These are phyloP conservation scores for Camellia japonica DNA, from an alignment of 148 eudicot species.

Conservation along the genomic window DNA sequence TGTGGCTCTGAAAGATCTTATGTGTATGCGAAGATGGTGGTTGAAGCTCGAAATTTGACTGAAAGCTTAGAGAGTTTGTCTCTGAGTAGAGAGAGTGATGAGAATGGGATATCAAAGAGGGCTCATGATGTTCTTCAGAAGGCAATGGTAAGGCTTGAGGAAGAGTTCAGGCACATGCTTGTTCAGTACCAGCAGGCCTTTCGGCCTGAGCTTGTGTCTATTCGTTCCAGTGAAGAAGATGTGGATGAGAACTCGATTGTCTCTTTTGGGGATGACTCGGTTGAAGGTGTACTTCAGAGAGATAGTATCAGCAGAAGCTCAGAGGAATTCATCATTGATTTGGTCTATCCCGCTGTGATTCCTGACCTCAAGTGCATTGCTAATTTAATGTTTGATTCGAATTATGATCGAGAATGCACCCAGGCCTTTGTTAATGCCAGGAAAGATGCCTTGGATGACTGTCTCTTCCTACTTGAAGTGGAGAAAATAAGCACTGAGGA, in stretches of 20 bases:
- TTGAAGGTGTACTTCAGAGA: slow-evolving; percentile 45
- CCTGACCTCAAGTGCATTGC: slow-evolving; percentile 67
- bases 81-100: slow-evolving; percentile 34
- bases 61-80: slow-evolving; percentile 47
- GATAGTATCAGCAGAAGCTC: slow-evolving; percentile 47
- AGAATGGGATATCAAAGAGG: slow-evolving; percentile 35
- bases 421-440: slow-evolving; percentile 56
- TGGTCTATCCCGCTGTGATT: slow-evolving; percentile 56
- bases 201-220: slow-evolving; percentile 60
- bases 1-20: slow-evolving; percentile 52
- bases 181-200: slow-evolving; percentile 66
- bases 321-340: slow-evolving; percentile 50
- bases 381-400: slow-evolving; percentile 59
- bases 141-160: slow-evolving; percentile 73
- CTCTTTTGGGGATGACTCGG: slow-evolving; percentile 60
- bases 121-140: slow-evolving; percentile 73
- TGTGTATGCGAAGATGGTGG: slow-evolving; percentile 60
- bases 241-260: slow-evolving; percentile 45
- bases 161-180: slow-evolving; percentile 68
- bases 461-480: slow-evolving; percentile 55
- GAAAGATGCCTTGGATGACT: slow-evolving; percentile 70
- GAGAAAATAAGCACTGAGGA: slow-evolving; percentile 79
- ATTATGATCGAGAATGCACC: slow-evolving; percentile 64
- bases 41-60: slow-evolving; percentile 49
- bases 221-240: slow-evolving; percentile 68